Evolutionary conservation across 495 filamentous ascomycete genomes (phyloP), one percentile per base, ranked within the genome.

Genomic region (Aspergillus homomorphus): DNA sequence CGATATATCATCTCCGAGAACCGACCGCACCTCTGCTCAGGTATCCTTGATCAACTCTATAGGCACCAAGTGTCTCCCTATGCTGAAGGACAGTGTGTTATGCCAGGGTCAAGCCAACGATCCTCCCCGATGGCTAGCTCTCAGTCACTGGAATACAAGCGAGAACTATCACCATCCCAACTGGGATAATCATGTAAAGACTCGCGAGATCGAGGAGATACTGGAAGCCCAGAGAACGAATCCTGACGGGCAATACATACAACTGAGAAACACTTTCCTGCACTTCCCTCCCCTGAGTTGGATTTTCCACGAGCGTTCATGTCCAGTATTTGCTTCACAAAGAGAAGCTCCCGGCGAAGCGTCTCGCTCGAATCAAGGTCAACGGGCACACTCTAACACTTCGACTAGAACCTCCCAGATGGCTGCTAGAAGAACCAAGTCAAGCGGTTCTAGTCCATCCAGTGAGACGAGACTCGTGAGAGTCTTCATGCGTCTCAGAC

Each of bases 1-100:
- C 2, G 10, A 38, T 12, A 7, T 2, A 14, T 6, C 33, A 12
- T 38, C 10, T 2, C 33, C 7, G 10, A 12, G 2, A 12, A 14
- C 33, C 33, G 33, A 38, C 10, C 8, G 33, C 4, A 38, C 12
- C 33, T 38, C 33, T 5, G 33, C 33, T 38, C 33, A 38, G 33
- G 33, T 38, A 14, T 38, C 55, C 5, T 57, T 61, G 21, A 54
- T 65, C 26, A 49, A 65, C 26, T 51, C 14, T 30, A 14, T 62
- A 49, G 62, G 58, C 15, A n/a, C 7, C 12, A 19, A 15, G 26
- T 1, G 19, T 53, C 9, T 42, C 42, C 14, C 26, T 56, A 9
- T 43, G 52, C 30, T 42, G 33, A 43, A 28, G 23, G 49, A 59
- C 38, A n/a, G 44, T 20, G 0, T 30, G 6, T 46, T 28, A 54